Conservation (phyloP, 2,329 filamentous ascomycete species). For the Aspergillus neotritici region DNA sequence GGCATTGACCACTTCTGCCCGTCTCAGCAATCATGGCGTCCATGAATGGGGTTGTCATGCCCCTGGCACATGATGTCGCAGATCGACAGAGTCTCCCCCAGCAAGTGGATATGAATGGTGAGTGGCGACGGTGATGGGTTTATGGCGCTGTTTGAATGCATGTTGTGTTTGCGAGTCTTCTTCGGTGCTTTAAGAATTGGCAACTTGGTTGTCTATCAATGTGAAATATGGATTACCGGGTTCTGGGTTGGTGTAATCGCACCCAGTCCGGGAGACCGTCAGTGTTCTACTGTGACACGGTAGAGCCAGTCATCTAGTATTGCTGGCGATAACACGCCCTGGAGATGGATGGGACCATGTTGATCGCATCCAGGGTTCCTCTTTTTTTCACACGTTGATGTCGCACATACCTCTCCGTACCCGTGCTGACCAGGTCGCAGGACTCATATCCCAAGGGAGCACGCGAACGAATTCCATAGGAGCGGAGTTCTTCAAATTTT, state of each 20-base stretch:
- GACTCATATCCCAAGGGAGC: too few species aligned
- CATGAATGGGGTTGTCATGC: conserved; percentile 22
- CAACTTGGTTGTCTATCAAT: not conserved
- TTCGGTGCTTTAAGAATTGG: too few species aligned
- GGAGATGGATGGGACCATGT: too few species aligned
- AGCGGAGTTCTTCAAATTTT: conserved; percentile 46
- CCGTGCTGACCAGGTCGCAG: not conserved
- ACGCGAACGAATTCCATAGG: conserved; percentile 8
- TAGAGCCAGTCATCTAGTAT: too few species aligned
- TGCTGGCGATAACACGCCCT: too few species aligned
- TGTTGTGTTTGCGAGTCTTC: not conserved
- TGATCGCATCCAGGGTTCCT: too few species aligned
- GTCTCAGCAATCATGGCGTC: conserved; percentile 19
- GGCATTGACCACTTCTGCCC: not conserved
- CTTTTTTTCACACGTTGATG: too few species aligned
- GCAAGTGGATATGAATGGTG: not conserved
- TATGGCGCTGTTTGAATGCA: too few species aligned
- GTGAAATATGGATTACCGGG: not conserved
- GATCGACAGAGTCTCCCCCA: conserved; percentile 13
- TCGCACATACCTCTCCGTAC: not conserved
- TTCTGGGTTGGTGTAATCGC: too few species aligned
- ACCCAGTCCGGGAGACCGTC: too few species aligned
- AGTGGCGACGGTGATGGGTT: not conserved
- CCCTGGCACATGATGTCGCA: conserved; percentile 19
- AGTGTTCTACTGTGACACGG: too few species aligned